Conservation (phyloP, 2,329 filamentous ascomycete species). For the Sodiomyces alkalinus region DNA sequence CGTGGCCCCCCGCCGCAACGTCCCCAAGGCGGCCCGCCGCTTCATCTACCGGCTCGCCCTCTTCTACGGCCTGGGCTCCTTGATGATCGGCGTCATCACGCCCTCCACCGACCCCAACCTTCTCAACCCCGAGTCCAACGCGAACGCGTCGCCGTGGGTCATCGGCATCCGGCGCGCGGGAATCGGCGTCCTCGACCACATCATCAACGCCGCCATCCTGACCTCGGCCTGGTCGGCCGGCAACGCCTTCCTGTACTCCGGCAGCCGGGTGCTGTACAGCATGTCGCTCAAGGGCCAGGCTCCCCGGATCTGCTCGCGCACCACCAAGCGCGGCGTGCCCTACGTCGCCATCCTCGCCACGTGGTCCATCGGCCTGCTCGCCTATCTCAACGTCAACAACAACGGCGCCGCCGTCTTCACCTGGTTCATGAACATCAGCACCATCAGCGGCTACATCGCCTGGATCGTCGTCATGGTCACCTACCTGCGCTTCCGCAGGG, state of each 20-base stretch:
- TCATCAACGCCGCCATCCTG: slow-evolving; percentile 54
- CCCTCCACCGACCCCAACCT: slow-evolving; percentile 51
- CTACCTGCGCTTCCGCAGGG: slow-evolving; percentile 43
- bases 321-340: slow-evolving; percentile 47
- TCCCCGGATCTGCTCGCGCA: slow-evolving; percentile 42
- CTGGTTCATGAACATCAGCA: slow-evolving; percentile 60
- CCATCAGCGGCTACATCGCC: slow-evolving; percentile 42
- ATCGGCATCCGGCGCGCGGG: slow-evolving; percentile 51
- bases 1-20: slow-evolving; percentile 46
- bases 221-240: slow-evolving; percentile 50
- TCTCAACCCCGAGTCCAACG: slow-evolving; percentile 39
- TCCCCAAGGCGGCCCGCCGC: slow-evolving; percentile 47
- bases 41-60: slow-evolving; percentile 47
- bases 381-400: slow-evolving; percentile 53
- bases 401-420: slow-evolving; percentile 49
- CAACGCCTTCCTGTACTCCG: slow-evolving; percentile 49
- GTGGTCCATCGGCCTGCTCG: slow-evolving; percentile 46
- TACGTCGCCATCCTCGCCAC: slow-evolving; percentile 37
- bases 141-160: slow-evolving; percentile 47
- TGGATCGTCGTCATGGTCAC: slow-evolving; percentile 45
- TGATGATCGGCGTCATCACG: slow-evolving; percentile 46
- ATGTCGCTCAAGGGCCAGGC: slow-evolving; percentile 53
- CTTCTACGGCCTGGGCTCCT: slow-evolving; percentile 48
- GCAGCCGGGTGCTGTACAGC: slow-evolving; percentile 54
- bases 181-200: slow-evolving; percentile 46